Conservation (phyloP, 345 rosid species). For the Kandelia obovata region DNA sequence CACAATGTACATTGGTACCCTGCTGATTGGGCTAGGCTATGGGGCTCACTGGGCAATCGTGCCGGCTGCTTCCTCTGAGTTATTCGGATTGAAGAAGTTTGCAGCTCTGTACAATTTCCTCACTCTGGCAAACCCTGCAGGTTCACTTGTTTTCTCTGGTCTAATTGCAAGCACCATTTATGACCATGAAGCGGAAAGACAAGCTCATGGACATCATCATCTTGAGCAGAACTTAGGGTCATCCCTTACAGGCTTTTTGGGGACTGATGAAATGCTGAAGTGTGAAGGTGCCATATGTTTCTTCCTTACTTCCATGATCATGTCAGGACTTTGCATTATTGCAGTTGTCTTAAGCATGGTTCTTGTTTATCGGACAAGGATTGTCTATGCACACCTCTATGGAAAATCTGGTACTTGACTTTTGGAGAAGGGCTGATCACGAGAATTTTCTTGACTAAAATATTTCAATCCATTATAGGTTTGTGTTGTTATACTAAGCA, state of each 20-base stretch:
- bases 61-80: conserved; percentile 93
- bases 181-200: conserved; percentile 81
- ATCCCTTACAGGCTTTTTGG: conserved; percentile 27
- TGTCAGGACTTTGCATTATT: conserved; percentile 81
- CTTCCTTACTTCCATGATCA: conserved; percentile 85
- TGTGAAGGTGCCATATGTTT: conserved; percentile 82
- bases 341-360: conserved; percentile 73
- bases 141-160: conserved; percentile 90
- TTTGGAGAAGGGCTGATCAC: not conserved
- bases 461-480: not conserved
- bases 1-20: conserved; percentile 79
- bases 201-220: conserved; percentile 42
- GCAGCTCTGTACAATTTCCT: conserved; percentile 92
- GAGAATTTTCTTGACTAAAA: not conserved
- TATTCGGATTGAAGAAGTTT: conserved; percentile 89
- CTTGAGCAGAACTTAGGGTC: conserved; percentile 16
- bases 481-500: not conserved
- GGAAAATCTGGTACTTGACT: conserved; percentile 34
- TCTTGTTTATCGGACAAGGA: conserved; percentile 74
- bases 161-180: conserved; percentile 78
- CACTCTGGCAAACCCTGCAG: conserved; percentile 91
- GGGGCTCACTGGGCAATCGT: conserved; percentile 98
- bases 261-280: conserved; percentile 48
- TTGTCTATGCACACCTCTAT: conserved; percentile 68
- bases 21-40: conserved; percentile 83